Evolutionary conservation across 1,139 yeast species (phyloP).

Genomic region (Suhomyces coccinellae): DNA sequence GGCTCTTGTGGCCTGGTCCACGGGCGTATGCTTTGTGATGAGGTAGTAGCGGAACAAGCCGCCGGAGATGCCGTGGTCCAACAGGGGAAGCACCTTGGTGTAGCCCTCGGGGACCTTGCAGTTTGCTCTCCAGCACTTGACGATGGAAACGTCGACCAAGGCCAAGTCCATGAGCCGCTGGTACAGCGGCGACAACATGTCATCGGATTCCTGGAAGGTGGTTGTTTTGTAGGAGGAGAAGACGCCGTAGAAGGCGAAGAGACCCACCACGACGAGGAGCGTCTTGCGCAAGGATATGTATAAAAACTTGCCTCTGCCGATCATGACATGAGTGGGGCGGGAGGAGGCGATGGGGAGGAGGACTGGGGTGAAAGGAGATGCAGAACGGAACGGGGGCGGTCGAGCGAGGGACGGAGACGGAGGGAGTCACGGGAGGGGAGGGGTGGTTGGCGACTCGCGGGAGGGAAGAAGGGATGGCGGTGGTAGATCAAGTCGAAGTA

Average conservation of each 20-base stretch:
- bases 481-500: too few relatives aligned
- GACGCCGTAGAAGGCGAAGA: constrained; percentile 1
- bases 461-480: too few relatives aligned
- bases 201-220: neutral
- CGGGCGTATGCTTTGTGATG: constrained; percentile 13
- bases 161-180: constrained; percentile 3
- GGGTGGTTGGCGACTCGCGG: too few relatives aligned
- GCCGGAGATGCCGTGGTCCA: constrained; percentile 10
- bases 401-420: too few relatives aligned
- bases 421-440: too few relatives aligned
- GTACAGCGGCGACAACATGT: constrained; percentile 2
- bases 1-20: constrained; percentile 14
- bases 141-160: constrained; percentile 15
- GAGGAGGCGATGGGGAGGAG: neutral
- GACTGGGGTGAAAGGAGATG: neutral
- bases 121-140: constrained; percentile 14
- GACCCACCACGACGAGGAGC: neutral
- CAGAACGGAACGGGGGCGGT: too few relatives aligned
- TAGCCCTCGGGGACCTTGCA: constrained; percentile 17
- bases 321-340: constrained; percentile 3
- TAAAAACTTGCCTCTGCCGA: constrained; percentile 5
- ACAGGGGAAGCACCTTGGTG: constrained; percentile 16
- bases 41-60: constrained; percentile 17
- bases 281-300: constrained; percentile 9
- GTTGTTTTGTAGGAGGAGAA: neutral